Conservation (phyloP, 169 alveolate genomes). For the Condylostoma magnum region DNA sequence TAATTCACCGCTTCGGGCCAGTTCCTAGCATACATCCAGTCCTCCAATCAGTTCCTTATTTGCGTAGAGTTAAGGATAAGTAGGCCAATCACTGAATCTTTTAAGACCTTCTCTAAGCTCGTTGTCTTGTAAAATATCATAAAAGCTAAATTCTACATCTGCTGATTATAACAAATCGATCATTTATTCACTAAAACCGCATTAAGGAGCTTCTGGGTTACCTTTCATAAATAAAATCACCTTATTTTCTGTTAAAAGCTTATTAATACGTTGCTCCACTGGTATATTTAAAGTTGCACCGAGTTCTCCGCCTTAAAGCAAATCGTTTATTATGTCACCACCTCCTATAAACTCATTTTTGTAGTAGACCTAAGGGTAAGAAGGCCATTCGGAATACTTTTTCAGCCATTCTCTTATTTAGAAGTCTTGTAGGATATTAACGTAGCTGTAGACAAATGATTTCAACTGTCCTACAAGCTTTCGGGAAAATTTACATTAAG, state of each 20-base stretch:
- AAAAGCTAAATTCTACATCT: slow-evolving; percentile 60
- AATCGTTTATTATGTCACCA: too few species aligned
- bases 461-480: slow-evolving; percentile 58
- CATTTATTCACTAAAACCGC: slow-evolving; percentile 72
- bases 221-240: slow-evolving; percentile 72
- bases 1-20: slow-evolving; percentile 58
- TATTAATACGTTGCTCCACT: too few species aligned
- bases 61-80: slow-evolving; percentile 81
- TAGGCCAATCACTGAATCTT: slow-evolving; percentile 82
- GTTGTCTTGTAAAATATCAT: slow-evolving; percentile 75
- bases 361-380: too few species aligned
- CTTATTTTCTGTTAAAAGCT: too few species aligned
- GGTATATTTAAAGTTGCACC: too few species aligned
- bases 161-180: slow-evolving; percentile 54
- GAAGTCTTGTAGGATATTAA: too few species aligned
- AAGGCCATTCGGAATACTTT: too few species aligned
- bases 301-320: too few species aligned
- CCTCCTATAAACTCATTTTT: too few species aligned
- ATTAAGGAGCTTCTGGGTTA: slow-evolving; percentile 73
- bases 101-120: slow-evolving; percentile 80
- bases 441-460: too few species aligned
- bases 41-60: slow-evolving; percentile 84
- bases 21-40: slow-evolving; percentile 57
- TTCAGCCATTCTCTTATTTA: too few species aligned
- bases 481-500: slow-evolving; percentile 79